Evolutionary conservation across 2,329 filamentous ascomycete species (phyloP), one percentile per base, ranked within the genome.

Genomic region (Penicillium sp.): DNA sequence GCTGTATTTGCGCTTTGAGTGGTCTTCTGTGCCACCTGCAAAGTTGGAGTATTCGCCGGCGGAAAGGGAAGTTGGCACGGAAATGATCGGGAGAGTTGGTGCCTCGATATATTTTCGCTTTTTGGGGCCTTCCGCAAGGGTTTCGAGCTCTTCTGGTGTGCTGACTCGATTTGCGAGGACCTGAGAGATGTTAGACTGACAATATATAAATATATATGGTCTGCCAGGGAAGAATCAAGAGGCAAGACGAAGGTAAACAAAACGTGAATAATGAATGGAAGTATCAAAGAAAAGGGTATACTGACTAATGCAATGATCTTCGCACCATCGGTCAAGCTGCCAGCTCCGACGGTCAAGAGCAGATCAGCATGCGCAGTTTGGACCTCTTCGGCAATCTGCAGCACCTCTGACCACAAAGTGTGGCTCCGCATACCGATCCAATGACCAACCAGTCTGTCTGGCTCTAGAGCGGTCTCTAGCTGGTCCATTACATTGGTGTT

Each of bases 281-380:
- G 19, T 12, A 31, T 8, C 4, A 12, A 32, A 9, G 33, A 39
- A 34, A 10, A 13, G 43, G 3, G 26, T 12, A 28, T 12, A 51
- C 56, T 44, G 52, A 73, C 76, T 21, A 78, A 64, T 4, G 72
- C 65, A 24, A 77, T 65, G 1, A 81, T 66, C 60, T 81, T 81
- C 0, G 77, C 77, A 0, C 68, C 77, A 58, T 81, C 78, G 0
- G 76, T 80, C n/a, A 81, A 59, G 41, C 73, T 78, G 0, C 79
- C 77, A 1, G 71, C 78, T 3, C 79, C 78, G 2, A 81, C 60
- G 0, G 78, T 81, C 10, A 81, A 61, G 5, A 82, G 59, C 35
- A 75, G 69, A 64, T 82, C 78, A 0, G 70, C 70, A 4, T 69
- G 48, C 7, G 57, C 58, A 0, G 57, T 53, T 5, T 65, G 59